Base-by-base conservation (phyloP, 148 eudicot genomes). In the Camellia japonica region DNA sequence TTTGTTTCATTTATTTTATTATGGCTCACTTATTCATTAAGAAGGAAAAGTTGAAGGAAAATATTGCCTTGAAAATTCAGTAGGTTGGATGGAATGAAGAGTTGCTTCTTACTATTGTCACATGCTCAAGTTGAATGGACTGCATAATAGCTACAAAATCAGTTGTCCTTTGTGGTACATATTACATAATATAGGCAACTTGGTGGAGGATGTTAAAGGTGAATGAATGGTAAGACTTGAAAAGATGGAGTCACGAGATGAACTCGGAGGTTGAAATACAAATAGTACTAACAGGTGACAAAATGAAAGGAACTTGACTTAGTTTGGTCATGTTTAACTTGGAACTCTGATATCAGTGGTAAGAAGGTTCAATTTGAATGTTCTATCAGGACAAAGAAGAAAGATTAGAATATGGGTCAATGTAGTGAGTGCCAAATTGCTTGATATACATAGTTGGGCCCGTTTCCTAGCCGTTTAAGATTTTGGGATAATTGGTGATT, bases 271-370 rank as follows among this genome's bases (percentile, higher is more conserved):
- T 59, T 59, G 20, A 59, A 59, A 59, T 59, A 3, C n/a, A 59
- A 15, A 14, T 59, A 59, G 73, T 44, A 69, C 49, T 47, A 46
- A 8, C 54, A 14, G 19, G 19, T 69, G 54, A n/a, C n/a, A 46
- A 70, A 70, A 70, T 70, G 4, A n/a, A 47, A 70, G 55, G 38
- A 46, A 46, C 56, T 70, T 70, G 38, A 70, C 30, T 70, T 47
- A 19, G 38, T 68, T 8, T 59, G n/a, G 62, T 15, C 7, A 59
- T 14, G n/a, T 59, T 59, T 16, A 59, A 3, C 6, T 55, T 7
- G 11, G 59, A 55, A 55, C 11, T 55, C 14, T 2, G 59, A 55
- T 55, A 10, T 8, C 59, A 55, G 12, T 55, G 12, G 59, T 55
- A 55, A 10, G 59, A 55, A 14, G 62, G 62, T 59, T 59, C 3